These are phyloP conservation scores for Decorospora gaudefroyi DNA, from an alignment of 2,329 filamentous ascomycete species.

Conservation along the genomic window DNA sequence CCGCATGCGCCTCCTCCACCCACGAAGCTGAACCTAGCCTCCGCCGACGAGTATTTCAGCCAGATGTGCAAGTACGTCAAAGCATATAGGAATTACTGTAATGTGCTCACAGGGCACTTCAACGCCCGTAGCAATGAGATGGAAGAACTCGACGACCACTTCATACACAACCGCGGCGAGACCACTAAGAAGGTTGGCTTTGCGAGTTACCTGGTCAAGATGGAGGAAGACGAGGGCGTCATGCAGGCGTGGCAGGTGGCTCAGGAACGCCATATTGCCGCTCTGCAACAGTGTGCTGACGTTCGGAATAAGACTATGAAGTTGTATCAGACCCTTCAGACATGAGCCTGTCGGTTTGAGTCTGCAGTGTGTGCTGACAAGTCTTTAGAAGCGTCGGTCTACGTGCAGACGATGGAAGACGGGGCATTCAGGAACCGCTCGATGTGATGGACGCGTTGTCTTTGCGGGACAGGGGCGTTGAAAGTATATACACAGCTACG, in stretches of 20 bases:
- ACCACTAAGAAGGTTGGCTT: slow-evolving; percentile 56
- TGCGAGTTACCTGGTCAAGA: slow-evolving; percentile 62
- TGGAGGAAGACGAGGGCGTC: slow-evolving; percentile 68
- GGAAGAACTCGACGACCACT: slow-evolving; percentile 50
- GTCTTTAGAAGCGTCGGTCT: background rate
- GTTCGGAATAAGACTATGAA: slow-evolving; percentile 40
- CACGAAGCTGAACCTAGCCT: slow-evolving; percentile 51
- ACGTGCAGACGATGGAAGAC: background rate
- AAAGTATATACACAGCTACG: background rate
- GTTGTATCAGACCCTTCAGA: slow-evolving; percentile 28
- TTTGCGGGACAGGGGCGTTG: background rate
- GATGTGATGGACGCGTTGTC: background rate
- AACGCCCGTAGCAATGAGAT: slow-evolving; percentile 55
- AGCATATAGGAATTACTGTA: slow-evolving; percentile 61
- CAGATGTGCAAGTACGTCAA: slow-evolving; percentile 61
- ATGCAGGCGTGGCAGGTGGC: slow-evolving; percentile 64
- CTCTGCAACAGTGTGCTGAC: slow-evolving; percentile 51
- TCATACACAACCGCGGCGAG: slow-evolving; percentile 60
- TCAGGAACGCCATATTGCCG: slow-evolving; percentile 63
- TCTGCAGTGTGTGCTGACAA: slow-evolving; percentile 13
- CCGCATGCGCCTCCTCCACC: slow-evolving; percentile 56
- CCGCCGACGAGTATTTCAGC: slow-evolving; percentile 58
- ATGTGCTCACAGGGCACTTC: slow-evolving; percentile 61
- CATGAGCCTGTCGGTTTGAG: slow-evolving; percentile 5
- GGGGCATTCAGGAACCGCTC: background rate